Evolutionary conservation across 73 alveolate species (phyloP).

Genomic region (Stentor roeselii): DNA sequence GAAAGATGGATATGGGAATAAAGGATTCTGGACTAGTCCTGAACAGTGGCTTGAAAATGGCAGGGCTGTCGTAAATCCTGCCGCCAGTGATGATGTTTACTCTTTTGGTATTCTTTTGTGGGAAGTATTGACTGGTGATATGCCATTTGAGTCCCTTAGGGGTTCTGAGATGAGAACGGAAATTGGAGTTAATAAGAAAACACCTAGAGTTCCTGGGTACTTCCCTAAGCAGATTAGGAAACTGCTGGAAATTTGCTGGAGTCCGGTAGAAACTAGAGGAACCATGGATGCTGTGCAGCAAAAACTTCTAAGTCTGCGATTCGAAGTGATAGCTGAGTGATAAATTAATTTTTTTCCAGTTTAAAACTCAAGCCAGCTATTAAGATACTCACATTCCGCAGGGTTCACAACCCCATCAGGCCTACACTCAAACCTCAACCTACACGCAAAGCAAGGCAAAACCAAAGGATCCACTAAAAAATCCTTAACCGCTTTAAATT

Average conservation of each 20-base stretch:
- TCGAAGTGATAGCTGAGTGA: no score
- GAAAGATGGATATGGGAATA: background rate
- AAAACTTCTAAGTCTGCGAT: background rate
- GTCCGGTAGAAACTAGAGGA: background rate
- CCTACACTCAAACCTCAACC: background rate
- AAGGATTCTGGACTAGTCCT: slow-evolving; percentile 4
- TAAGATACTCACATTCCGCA: slow-evolving; percentile 22
- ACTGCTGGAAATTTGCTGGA: background rate
- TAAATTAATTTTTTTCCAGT: no score
- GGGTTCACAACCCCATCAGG: slow-evolving; percentile 17
- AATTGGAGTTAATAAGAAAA: background rate
- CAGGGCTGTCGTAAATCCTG: background rate
- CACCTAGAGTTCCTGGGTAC: background rate
- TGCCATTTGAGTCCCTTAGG: background rate
- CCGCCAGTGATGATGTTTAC: background rate
- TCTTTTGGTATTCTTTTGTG: background rate
- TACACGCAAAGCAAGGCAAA: slow-evolving; percentile 3
- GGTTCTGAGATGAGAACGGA: background rate
- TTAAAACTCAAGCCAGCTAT: slow-evolving; percentile 18
- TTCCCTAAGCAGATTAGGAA: background rate
- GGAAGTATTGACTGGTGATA: slow-evolving; percentile 1
- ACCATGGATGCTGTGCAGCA: background rate
- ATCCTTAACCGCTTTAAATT: background rate
- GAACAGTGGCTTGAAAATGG: background rate
- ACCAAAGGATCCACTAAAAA: background rate